These are phyloP conservation scores for Sclerotinia subarctica DNA, from an alignment of 2,329 filamentous ascomycete genomes.

Conservation along the genomic window DNA sequence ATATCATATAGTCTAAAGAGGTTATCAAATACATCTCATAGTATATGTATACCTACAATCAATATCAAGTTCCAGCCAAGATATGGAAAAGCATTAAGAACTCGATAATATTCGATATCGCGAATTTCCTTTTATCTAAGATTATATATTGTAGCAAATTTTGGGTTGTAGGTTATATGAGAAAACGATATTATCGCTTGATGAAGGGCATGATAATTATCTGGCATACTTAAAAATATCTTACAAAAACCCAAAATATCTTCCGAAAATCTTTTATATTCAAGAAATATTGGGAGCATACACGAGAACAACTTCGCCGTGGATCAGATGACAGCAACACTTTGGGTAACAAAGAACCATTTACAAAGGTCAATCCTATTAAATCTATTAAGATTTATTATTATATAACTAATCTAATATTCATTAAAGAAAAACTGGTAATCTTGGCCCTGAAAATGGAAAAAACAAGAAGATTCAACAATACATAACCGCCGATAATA, in stretches of 20 bases:
- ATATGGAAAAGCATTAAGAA: neutral
- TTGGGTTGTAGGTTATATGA: neutral
- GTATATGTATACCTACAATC: neutral
- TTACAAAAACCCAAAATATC: neutral
- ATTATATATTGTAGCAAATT: neutral
- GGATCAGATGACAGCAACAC: neutral
- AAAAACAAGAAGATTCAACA: too few species aligned
- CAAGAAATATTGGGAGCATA: neutral
- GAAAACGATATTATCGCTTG: neutral
- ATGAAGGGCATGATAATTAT: neutral
- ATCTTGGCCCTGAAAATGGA: too few species aligned
- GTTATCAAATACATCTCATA: neutral
- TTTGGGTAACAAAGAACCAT: neutral
- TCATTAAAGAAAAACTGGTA: too few species aligned
- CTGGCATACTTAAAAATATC: neutral
- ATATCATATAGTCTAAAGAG: neutral
- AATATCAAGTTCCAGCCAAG: neutral
- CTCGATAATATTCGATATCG: neutral
- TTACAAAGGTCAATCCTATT: neutral
- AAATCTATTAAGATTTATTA: too few species aligned
- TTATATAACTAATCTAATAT: too few species aligned
- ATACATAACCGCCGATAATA: too few species aligned
- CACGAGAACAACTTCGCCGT: neutral
- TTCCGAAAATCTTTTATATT: neutral
- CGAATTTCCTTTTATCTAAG: neutral